phyloP scores from a whole-genome alignment of 139 green algal genomes.

The Chlorella vulgaris region DNA sequence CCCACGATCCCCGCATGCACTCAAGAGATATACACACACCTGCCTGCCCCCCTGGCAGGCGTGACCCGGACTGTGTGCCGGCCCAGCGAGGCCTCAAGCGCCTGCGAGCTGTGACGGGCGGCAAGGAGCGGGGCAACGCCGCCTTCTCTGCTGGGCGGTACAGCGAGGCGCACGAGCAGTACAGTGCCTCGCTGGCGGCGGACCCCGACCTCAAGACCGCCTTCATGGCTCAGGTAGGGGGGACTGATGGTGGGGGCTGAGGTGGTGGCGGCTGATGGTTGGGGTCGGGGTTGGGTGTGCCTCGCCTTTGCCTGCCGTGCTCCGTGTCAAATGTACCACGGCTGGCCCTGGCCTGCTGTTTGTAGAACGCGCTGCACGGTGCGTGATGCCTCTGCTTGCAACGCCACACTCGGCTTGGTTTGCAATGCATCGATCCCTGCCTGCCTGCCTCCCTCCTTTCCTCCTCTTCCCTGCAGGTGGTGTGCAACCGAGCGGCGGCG shows the following conservation, averaged over 20 bases:
- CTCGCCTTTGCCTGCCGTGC: too few relatives aligned
- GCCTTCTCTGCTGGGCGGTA: slow-evolving; percentile 41
- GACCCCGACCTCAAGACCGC: slow-evolving; percentile 38
- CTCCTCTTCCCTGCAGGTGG: slow-evolving; percentile 16
- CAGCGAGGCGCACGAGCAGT: slow-evolving; percentile 48
- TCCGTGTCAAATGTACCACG: too few relatives aligned
- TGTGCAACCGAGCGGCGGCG: slow-evolving; percentile 33
- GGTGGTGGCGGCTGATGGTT: neutral
- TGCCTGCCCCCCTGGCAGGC: neutral
- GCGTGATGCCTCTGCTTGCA: too few relatives aligned
- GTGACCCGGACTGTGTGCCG: slow-evolving; percentile 45
- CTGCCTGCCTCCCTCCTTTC: too few relatives aligned
- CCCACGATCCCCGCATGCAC: too few relatives aligned
- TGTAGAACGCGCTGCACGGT: too few relatives aligned
- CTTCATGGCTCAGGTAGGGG: slow-evolving; percentile 46
- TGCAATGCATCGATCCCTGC: too few relatives aligned
- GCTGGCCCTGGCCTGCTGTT: too few relatives aligned
- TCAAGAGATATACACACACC: too few relatives aligned
- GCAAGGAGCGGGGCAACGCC: slow-evolving; percentile 55
- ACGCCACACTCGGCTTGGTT: too few relatives aligned
- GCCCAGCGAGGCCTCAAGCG: slow-evolving; percentile 41
- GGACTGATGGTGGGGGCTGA: neutral
- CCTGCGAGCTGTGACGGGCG: slow-evolving; percentile 31
- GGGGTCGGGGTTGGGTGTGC: too few relatives aligned
- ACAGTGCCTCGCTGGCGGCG: slow-evolving; percentile 42